Conservation (phyloP, 495 filamentous ascomycete species). For the Staphylotrichum tortipilum region DNA sequence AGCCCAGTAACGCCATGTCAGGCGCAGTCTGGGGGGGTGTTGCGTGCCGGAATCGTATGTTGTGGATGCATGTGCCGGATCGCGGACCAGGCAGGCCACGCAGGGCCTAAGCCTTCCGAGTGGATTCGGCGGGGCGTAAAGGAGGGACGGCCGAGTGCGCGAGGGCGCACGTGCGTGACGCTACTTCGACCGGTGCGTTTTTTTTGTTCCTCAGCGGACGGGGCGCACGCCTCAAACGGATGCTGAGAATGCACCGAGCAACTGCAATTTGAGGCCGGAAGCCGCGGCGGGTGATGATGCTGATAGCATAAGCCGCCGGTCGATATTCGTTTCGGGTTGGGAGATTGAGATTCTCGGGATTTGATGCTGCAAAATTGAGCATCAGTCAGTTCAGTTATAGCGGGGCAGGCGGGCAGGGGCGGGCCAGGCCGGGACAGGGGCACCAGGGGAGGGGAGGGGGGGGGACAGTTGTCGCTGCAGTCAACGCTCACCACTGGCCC, state of each 20-base stretch:
- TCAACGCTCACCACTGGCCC: too few relatives aligned
- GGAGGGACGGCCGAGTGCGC: too few relatives aligned
- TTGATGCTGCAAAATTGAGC: background rate
- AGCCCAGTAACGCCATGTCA: constrained; percentile 44
- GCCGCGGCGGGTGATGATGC: background rate
- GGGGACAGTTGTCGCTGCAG: too few relatives aligned
- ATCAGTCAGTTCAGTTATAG: too few relatives aligned
- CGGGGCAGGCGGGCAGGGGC: background rate
- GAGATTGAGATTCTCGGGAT: constrained; percentile 4
- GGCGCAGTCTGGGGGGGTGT: constrained; percentile 6
- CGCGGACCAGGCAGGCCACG: too few relatives aligned
- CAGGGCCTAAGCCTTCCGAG: background rate
- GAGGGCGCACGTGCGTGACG: too few relatives aligned
- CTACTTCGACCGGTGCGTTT: too few relatives aligned
- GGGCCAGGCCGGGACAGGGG: background rate
- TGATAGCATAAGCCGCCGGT: background rate
- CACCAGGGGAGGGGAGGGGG: too few relatives aligned
- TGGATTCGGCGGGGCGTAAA: constrained; percentile 1
- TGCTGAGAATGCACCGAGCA: too few relatives aligned
- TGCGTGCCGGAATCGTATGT: constrained; percentile 16
- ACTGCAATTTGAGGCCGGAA: too few relatives aligned
- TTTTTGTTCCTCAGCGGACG: too few relatives aligned
- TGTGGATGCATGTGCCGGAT: constrained; percentile 1
- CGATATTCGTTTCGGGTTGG: constrained; percentile 1
- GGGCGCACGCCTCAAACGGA: too few relatives aligned